Conservation (phyloP, 495 filamentous ascomycete genomes). For the Xylaria grammica region DNA sequence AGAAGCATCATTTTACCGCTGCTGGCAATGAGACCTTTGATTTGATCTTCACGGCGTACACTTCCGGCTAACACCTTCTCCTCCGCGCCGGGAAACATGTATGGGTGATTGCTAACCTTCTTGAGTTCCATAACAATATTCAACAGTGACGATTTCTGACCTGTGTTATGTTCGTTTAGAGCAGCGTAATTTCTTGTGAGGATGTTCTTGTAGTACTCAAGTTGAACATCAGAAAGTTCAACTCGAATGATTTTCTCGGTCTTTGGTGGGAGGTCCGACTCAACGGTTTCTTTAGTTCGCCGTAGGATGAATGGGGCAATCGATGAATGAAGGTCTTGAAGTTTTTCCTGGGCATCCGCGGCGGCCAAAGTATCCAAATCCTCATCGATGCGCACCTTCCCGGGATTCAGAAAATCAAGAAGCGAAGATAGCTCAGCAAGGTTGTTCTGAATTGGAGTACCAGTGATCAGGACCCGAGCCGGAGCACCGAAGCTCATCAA, state of each 20-base stretch:
- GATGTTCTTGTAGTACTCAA: slow-evolving; percentile 99
- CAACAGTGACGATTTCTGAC: slow-evolving; percentile 89
- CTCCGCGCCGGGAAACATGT: slow-evolving; percentile 94
- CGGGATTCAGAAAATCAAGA: slow-evolving; percentile 94
- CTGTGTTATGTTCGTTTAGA: slow-evolving; percentile 84
- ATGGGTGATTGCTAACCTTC: slow-evolving; percentile 97
- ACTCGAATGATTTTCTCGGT: slow-evolving; percentile 98
- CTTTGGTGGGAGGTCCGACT: slow-evolving; percentile 93
- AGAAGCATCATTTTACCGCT: slow-evolving; percentile 99
- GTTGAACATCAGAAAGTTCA: slow-evolving; percentile 90
- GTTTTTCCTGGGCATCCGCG: slow-evolving; percentile 51
- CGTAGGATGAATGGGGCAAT: slow-evolving; percentile 92
- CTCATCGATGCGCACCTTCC: slow-evolving; percentile 81
- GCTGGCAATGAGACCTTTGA: slow-evolving; percentile 89
- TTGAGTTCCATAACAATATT: slow-evolving; percentile 99
- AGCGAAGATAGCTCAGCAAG: slow-evolving; percentile 88
- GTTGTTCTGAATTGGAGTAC: slow-evolving; percentile 97
- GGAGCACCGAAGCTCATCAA: slow-evolving; percentile 84
- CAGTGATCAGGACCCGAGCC: slow-evolving; percentile 89
- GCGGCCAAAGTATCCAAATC: slow-evolving; percentile 71
- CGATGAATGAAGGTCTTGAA: slow-evolving; percentile 68
- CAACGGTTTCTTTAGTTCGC: slow-evolving; percentile 96
- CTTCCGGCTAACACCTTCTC: slow-evolving; percentile 80
- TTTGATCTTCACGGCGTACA: slow-evolving; percentile 79
- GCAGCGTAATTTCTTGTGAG: slow-evolving; percentile 95